Evolutionary conservation across 2,329 filamentous ascomycete species (phyloP).

Genomic region (Boeremia exigua): DNA sequence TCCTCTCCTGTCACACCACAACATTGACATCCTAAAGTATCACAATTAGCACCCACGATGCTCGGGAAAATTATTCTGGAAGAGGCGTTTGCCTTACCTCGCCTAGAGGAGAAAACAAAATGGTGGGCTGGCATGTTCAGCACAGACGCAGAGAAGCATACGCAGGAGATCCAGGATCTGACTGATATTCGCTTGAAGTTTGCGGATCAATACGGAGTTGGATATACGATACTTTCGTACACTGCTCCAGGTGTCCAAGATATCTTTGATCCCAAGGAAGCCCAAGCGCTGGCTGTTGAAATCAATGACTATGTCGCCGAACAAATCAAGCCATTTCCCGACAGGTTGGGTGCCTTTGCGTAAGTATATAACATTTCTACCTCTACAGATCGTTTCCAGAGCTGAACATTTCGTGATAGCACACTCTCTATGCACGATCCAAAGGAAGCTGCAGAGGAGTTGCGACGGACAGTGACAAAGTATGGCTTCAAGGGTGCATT

Average conservation of each 20-base stretch:
- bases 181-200: slow-evolving; percentile 51
- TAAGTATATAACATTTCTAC: background rate
- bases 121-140: slow-evolving; percentile 69
- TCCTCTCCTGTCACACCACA: background rate
- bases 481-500: slow-evolving; percentile 68
- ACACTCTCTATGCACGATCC: slow-evolving; percentile 45
- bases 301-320: slow-evolving; percentile 57
- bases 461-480: slow-evolving; percentile 39
- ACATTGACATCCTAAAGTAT: background rate
- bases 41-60: slow-evolving; percentile 49
- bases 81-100: slow-evolving; percentile 67
- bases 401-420: background rate
- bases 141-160: slow-evolving; percentile 64
- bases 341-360: slow-evolving; percentile 49
- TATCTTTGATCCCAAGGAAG: slow-evolving; percentile 53
- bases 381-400: rapidly evolving
- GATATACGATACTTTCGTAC: slow-evolving; percentile 57
- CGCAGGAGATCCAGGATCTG: slow-evolving; percentile 61
- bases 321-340: slow-evolving; percentile 50
- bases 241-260: slow-evolving; percentile 58
- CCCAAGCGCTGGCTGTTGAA: slow-evolving; percentile 52
- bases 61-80: slow-evolving; percentile 67
- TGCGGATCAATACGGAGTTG: slow-evolving; percentile 55
- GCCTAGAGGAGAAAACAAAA: slow-evolving; percentile 63
- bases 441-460: slow-evolving; percentile 37